phyloP scores from a whole-genome alignment of 2,329 filamentous ascomycete species.

The Colletotrichum acutatum region DNA sequence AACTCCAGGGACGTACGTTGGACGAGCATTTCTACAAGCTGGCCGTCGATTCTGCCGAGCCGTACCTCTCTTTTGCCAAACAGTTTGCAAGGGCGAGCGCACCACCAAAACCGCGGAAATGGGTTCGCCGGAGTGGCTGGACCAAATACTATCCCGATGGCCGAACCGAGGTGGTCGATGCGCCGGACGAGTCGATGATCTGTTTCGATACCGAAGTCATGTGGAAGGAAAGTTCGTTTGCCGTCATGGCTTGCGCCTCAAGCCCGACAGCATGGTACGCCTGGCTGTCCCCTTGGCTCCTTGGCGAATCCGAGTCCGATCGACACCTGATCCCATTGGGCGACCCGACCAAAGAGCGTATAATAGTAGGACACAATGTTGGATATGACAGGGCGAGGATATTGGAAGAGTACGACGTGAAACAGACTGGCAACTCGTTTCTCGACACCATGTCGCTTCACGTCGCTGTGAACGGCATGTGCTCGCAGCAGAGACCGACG shows the following conservation, averaged over 20 bases:
- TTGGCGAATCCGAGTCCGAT: constrained; percentile 82
- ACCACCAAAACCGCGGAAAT: constrained; percentile 72
- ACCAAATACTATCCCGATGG: constrained; percentile 89
- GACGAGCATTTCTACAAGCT: constrained; percentile 96
- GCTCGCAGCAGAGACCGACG: constrained; percentile 91
- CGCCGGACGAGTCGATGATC: constrained; percentile 83
- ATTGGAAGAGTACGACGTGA: constrained; percentile 86
- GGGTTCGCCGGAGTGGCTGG: constrained; percentile 87
- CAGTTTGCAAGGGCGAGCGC: constrained; percentile 74
- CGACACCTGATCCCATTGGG: constrained; percentile 89
- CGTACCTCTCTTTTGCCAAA: constrained; percentile 81
- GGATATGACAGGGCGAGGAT: constrained; percentile 93
- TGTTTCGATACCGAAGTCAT: constrained; percentile 98
- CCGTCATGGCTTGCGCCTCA: constrained; percentile 95
- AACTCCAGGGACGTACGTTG: constrained; percentile 80
- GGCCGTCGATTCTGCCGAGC: constrained; percentile 87
- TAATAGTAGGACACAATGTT: constrained; percentile 94
- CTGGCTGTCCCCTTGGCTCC: constrained; percentile 95
- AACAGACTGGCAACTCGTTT: constrained; percentile 86
- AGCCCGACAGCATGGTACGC: constrained; percentile 94
- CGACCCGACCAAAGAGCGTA: constrained; percentile 75
- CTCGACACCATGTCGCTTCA: constrained; percentile 98
- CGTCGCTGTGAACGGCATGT: constrained; percentile 99
- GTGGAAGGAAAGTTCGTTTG: constrained; percentile 92
- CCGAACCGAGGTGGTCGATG: constrained; percentile 74